These are phyloP conservation scores for Sphaerulina vaccinii DNA, from an alignment of 2,329 filamentous ascomycete species.

Conservation along the genomic window DNA sequence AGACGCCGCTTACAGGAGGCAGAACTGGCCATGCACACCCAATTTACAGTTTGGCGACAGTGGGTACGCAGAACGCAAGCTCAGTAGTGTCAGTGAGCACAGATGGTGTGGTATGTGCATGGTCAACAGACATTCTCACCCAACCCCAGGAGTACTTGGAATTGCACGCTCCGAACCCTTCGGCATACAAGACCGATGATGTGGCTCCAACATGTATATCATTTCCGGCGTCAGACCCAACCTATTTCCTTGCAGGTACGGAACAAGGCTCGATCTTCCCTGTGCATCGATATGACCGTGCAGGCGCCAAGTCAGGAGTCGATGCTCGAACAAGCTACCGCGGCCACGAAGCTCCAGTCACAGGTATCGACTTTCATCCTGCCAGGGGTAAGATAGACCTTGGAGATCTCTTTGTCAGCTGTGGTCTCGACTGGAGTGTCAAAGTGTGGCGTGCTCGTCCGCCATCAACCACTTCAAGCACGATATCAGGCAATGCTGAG, in stretches of 20 bases:
- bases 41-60: slow-evolving; percentile 91
- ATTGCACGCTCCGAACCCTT: slow-evolving; percentile 74
- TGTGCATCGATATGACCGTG: slow-evolving; percentile 94
- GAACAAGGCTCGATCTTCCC: slow-evolving; percentile 97
- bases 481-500: slow-evolving; percentile 45
- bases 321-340: slow-evolving; percentile 85
- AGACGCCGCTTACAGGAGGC: slow-evolving; percentile 90
- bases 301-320: slow-evolving; percentile 92
- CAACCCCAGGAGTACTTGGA: slow-evolving; percentile 94
- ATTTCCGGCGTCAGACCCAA: slow-evolving; percentile 92
- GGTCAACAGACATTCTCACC: slow-evolving; percentile 96
- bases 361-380: slow-evolving; percentile 94
- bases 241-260: slow-evolving; percentile 94
- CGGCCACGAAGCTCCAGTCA: slow-evolving; percentile 89
- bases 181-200: slow-evolving; percentile 77
- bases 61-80: slow-evolving; percentile 97
- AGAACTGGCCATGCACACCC: slow-evolving; percentile 82
- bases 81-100: slow-evolving; percentile 98
- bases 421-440: slow-evolving; percentile 92
- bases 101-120: slow-evolving; percentile 93
- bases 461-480: slow-evolving; percentile 65
- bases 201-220: slow-evolving; percentile 91
- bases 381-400: slow-evolving; percentile 89
- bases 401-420: slow-evolving; percentile 88
- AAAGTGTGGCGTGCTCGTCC: slow-evolving; percentile 94